Percentiles rank a stretch among this genome's conserved stretches.
Evolutionary conservation across 176 grass and related monocot species (phyloP).

Genomic region (Eleusine coracana): DNA sequence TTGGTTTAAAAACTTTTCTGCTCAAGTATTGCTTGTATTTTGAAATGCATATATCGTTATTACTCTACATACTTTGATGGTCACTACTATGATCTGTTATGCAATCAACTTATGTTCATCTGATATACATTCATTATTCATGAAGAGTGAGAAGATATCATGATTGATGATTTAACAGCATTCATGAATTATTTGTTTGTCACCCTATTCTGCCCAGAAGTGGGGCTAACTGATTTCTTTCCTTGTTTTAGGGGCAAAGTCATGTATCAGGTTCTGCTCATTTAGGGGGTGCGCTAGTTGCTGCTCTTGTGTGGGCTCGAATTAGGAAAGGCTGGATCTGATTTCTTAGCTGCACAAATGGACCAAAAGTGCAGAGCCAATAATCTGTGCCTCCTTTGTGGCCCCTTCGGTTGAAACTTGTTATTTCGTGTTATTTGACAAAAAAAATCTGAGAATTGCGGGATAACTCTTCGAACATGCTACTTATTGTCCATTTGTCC

Average conservation of each 20-base stretch:
- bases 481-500: not conserved
- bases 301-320: constrained; percentile 64
- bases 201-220: not conserved
- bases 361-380: constrained; percentile 14
- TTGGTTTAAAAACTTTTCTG: not conserved
- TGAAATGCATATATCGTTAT: not conserved
- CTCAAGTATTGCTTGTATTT: not conserved
- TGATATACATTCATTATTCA: constrained; percentile 13
- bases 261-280: constrained; percentile 62
- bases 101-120: not conserved
- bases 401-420: constrained; percentile 9
- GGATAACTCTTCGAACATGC: constrained; percentile 12
- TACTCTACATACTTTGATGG: not conserved
- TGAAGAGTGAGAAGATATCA: constrained; percentile 6
- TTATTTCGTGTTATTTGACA: not conserved
- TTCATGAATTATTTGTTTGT: constrained; percentile 7
- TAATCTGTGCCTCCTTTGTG: not conserved
- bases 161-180: not conserved
- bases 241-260: constrained; percentile 50
- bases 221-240: constrained; percentile 15
- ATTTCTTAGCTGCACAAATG: constrained; percentile 29
- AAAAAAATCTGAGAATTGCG: not conserved
- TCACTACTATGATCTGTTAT: not conserved
- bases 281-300: constrained; percentile 75
- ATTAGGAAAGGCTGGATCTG: constrained; percentile 65